These are phyloP conservation scores for Cryomyces minteri DNA, from an alignment of 495 filamentous ascomycete genomes.

Conservation along the genomic window DNA sequence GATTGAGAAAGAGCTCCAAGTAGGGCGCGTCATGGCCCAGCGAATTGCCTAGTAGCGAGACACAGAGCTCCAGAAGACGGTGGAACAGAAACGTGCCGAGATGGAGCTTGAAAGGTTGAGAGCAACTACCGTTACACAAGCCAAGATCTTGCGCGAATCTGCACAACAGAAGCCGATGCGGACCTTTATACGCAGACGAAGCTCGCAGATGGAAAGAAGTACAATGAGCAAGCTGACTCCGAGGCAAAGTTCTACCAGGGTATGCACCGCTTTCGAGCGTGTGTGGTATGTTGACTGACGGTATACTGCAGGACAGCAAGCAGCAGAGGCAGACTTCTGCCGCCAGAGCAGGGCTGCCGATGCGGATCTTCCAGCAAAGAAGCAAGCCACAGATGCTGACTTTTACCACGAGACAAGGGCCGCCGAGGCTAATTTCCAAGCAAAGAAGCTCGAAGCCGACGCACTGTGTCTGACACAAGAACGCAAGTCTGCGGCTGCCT, in stretches of 20 bases:
- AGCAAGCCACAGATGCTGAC: slow-evolving; percentile 9
- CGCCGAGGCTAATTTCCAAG: slow-evolving; percentile 29
- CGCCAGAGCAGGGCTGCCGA: slow-evolving; percentile 13
- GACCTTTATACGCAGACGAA: slow-evolving; percentile 27
- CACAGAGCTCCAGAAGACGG: slow-evolving; percentile 55
- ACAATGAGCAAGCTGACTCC: slow-evolving; percentile 15
- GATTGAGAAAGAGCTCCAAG: slow-evolving; percentile 49
- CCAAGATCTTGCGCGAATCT: slow-evolving; percentile 50
- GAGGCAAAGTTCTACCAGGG: slow-evolving; percentile 12
- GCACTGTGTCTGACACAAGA: too few species aligned
- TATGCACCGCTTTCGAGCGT: neutral
- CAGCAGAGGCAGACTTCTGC: slow-evolving; percentile 49
- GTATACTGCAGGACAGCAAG: slow-evolving; percentile 37
- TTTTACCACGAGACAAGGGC: neutral
- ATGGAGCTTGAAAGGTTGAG: slow-evolving; percentile 64
- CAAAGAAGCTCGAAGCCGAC: slow-evolving; percentile 21
- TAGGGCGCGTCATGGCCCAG: slow-evolving; percentile 50
- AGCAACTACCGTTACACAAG: slow-evolving; percentile 58
- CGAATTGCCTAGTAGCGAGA: slow-evolving; percentile 54
- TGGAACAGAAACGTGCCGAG: slow-evolving; percentile 53
- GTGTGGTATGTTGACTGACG: too few species aligned
- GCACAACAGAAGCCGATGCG: slow-evolving; percentile 59
- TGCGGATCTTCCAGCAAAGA: slow-evolving; percentile 1
- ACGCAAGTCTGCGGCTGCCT: slow-evolving; percentile 38
- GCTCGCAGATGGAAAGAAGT: slow-evolving; percentile 13